A percentile compares a stretch with the other conserved stretches of the same genome.
phyloP scores from a whole-genome alignment of 2,329 filamentous ascomycete genomes.

The Waltergamsia citrina region DNA sequence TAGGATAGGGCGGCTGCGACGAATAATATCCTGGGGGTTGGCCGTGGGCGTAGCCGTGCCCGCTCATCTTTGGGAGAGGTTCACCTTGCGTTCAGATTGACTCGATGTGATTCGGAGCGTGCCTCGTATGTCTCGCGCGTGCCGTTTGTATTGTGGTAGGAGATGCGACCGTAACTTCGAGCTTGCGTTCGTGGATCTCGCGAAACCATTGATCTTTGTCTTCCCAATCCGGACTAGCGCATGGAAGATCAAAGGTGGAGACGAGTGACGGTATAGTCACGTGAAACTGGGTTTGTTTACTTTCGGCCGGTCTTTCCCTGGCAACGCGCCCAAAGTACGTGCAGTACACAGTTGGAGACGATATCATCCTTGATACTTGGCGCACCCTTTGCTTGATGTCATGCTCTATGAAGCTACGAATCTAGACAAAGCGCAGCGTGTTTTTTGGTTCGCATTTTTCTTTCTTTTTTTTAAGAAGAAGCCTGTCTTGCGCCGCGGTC shows the following conservation, averaged over 20 bases:
- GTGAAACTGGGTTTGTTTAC: conserved; percentile 17
- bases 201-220: too few species aligned
- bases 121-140: too few species aligned
- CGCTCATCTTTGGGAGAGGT: conserved; percentile 15
- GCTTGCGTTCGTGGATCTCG: too few species aligned
- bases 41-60: conserved; percentile 16
- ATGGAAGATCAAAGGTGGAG: background rate
- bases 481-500: background rate
- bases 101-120: too few species aligned
- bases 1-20: conserved; percentile 1
- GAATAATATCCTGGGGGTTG: conserved; percentile 10
- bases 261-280: conserved; percentile 8
- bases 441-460: conserved; percentile 11
- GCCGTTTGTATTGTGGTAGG: too few species aligned
- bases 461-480: conserved; percentile 1
- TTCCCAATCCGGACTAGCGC: conserved; percentile 13
- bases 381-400: conserved; percentile 12
- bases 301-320: conserved; percentile 10
- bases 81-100: background rate
- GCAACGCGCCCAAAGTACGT: conserved; percentile 12
- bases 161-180: too few species aligned
- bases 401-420: conserved; percentile 10
- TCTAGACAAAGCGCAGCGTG: conserved; percentile 11
- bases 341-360: too few species aligned
- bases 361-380: background rate